Conservation (phyloP, 192 early-diverging fungal genomes). For the Rhizoclosmatium sp. region DNA sequence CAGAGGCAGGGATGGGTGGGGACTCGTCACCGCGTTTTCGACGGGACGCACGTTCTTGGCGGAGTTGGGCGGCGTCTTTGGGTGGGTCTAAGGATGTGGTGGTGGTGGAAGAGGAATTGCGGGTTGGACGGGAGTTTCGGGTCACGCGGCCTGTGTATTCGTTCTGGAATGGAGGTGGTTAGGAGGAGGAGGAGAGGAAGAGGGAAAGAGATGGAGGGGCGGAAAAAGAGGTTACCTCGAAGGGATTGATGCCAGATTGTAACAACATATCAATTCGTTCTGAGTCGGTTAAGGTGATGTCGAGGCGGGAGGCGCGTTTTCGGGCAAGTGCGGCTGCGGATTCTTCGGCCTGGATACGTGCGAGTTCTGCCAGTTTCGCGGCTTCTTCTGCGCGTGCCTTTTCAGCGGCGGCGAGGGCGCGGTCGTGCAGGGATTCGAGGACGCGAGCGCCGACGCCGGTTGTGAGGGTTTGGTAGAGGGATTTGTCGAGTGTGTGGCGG, state of each 20-base stretch:
- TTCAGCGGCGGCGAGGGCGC: too few species aligned
- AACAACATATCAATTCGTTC: too few species aligned
- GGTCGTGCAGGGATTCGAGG: conserved; percentile 48
- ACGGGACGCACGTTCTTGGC: conserved; percentile 40
- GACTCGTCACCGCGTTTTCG: not conserved
- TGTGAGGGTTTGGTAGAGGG: conserved; percentile 60
- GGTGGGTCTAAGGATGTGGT: not conserved
- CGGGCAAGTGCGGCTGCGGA: not conserved
- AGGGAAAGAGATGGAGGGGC: too few species aligned
- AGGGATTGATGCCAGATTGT: too few species aligned
- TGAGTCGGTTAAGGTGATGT: too few species aligned
- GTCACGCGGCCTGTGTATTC: too few species aligned
- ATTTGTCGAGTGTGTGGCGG: conserved; percentile 62
- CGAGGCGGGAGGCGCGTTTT: not conserved
- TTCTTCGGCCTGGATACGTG: not conserved
- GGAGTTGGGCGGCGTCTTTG: conserved; percentile 43
- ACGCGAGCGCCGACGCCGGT: conserved; percentile 68
- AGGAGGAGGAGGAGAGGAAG: too few species aligned
- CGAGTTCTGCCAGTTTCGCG: too few species aligned
- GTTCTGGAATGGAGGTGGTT: too few species aligned
- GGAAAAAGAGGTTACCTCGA: too few species aligned
- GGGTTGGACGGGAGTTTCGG: too few species aligned
- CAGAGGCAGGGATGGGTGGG: not conserved
- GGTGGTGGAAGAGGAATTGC: not conserved
- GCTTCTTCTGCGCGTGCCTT: too few species aligned